Base-by-base conservation (phyloP, 2,329 filamentous ascomycete species). In the Paramyrothecium sp. region DNA sequence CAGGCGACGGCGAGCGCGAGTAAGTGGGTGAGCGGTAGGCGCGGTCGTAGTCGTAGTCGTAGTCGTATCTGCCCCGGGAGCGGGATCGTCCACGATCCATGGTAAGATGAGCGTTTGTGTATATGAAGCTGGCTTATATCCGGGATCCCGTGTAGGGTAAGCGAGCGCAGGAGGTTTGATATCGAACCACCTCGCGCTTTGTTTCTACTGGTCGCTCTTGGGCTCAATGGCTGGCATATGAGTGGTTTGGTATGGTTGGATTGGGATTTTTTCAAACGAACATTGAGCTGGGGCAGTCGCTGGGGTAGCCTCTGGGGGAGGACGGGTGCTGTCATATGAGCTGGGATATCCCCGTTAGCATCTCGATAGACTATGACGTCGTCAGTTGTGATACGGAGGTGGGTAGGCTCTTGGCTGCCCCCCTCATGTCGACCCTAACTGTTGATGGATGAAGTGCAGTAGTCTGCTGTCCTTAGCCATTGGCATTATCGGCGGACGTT, bases 31-130 rank as follows among this genome's bases (percentile, higher is more conserved):
- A 44, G 17, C 50, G 60, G 47, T 59, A 60, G 26, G 56, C 57
- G n/a, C 58, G 56, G 21, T 57, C 57, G 16, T 62, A 66, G 50
- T 51, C 59, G 17, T 64, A 63, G 12, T 54, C 58, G 3, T 68
- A 68, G 33, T 57, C 60, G 20, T 64, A 67, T 34, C 54, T 58
- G 3, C 67, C 66, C 38, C 58, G 60, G 16, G 65, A 66, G 7
- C 54, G 50, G 16, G 57, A 64, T 33, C 16, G 66, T 63, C 20
- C 56, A 58, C n/a, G 65, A 63, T 33, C 54, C 51, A 53, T 53
- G 51, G 51, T 17, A 3, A 30, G 26, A 30, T 30, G 26, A 30
- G 26, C 10, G 4, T 30, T 38, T 53, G 17, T 10, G 17, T 12
- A 20, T 17, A 7, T 20, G 12, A 7, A 10, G 3, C 8, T 26